Evolutionary conservation across 208 protist species (phyloP).

Genomic region (Trypanosoma cruzi): DNA sequence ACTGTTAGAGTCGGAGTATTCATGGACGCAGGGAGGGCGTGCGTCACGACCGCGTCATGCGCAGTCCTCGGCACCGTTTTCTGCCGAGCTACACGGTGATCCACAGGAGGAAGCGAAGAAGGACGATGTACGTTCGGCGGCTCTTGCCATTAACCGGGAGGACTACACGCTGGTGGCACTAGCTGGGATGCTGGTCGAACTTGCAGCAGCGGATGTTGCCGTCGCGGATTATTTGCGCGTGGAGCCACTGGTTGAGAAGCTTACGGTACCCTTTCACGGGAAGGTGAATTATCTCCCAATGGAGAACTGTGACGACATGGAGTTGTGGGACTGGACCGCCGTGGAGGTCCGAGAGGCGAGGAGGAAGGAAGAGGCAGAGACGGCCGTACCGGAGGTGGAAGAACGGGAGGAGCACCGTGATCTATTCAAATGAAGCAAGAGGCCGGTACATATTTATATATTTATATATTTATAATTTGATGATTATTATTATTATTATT

Average conservation of each 20-base stretch:
- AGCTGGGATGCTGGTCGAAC: slow-evolving; percentile 77
- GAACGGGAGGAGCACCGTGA: slow-evolving; percentile 67
- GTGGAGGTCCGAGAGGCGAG: slow-evolving; percentile 59
- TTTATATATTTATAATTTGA: slow-evolving; percentile 13
- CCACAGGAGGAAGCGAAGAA: not conserved
- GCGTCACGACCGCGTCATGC: not conserved
- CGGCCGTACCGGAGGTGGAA: slow-evolving; percentile 50
- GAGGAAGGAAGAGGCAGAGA: slow-evolving; percentile 12
- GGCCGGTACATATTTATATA: not conserved
- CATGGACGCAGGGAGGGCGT: slow-evolving; percentile 10
- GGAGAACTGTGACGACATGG: slow-evolving; percentile 89
- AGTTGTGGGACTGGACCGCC: slow-evolving; percentile 67
- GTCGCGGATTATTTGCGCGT: slow-evolving; percentile 69
- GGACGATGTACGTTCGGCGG: slow-evolving; percentile 14
- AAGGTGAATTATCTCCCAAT: slow-evolving; percentile 70
- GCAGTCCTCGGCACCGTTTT: slow-evolving; percentile 5
- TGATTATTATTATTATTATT: not conserved
- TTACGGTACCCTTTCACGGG: slow-evolving; percentile 77
- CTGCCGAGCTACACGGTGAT: not conserved
- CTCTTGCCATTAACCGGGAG: slow-evolving; percentile 61
- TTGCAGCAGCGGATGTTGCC: slow-evolving; percentile 46
- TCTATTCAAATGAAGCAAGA: slow-evolving; percentile 59
- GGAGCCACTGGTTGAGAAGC: slow-evolving; percentile 82
- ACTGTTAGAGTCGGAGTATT: slow-evolving; percentile 18
- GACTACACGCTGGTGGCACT: slow-evolving; percentile 86